Conservation (phyloP, 1,139 yeast species). For the Blastobotrys illinoisensis region DNA sequence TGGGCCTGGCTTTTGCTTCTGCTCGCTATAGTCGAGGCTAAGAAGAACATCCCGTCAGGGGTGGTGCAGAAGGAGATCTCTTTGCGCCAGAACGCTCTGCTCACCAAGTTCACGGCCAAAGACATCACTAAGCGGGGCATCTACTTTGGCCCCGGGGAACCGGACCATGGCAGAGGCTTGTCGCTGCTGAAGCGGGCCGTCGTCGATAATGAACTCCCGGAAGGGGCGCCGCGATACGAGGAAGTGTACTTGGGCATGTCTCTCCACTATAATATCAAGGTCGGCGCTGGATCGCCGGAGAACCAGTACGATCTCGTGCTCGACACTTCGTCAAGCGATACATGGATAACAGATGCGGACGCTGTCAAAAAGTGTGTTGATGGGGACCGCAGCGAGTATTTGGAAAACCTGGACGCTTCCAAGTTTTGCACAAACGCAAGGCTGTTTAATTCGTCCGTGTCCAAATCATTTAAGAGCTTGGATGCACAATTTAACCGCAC, state of each 20-base stretch:
- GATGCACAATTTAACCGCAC: constrained; percentile 10
- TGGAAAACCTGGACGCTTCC: neutral
- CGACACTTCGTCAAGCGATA: constrained; percentile 18
- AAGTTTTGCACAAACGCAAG: neutral
- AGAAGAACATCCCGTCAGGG: neutral
- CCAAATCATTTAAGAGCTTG: constrained; percentile 12
- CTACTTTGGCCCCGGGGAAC: neutral
- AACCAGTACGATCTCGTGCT: neutral
- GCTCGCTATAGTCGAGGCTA: neutral
- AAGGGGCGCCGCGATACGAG: neutral
- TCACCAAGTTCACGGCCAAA: neutral
- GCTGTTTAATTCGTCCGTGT: constrained; percentile 12
- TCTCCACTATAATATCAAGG: neutral
- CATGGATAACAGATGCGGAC: constrained; percentile 7
- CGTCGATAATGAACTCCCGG: neutral
- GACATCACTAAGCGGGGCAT: neutral
- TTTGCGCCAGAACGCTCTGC: neutral
- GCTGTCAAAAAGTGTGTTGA: constrained; percentile 9
- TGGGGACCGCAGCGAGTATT: neutral
- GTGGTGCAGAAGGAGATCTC: neutral
- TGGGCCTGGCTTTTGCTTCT: neutral
- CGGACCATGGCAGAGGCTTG: neutral
- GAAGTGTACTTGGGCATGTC: neutral
- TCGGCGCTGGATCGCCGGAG: neutral
- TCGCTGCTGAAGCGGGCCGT: neutral